Percentiles rank a stretch among this genome's conserved stretches.
phyloP scores from a whole-genome alignment of 1,284 basidiomycete genomes.

The Omphalotus olearius region DNA sequence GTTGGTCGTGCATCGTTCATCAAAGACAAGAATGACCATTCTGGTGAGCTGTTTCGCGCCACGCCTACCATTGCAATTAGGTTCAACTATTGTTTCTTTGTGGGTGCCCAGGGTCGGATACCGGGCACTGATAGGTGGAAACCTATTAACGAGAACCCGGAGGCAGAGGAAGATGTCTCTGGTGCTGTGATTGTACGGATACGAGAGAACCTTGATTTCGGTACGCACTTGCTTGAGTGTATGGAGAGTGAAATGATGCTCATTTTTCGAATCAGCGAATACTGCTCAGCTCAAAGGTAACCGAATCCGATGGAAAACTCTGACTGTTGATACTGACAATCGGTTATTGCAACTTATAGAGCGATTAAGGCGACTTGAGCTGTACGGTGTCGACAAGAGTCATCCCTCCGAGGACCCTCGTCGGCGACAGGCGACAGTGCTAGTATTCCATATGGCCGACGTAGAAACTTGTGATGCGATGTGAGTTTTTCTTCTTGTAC shows the following conservation, averaged over 20 bases:
- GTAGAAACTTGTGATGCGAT: constrained; percentile 84
- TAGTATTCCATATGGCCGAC: constrained; percentile 89
- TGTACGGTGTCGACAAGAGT: constrained; percentile 71
- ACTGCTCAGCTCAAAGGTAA: constrained; percentile 83
- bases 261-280: constrained; percentile 43
- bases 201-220: constrained; percentile 80
- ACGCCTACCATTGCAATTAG: background rate
- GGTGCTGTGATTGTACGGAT: constrained; percentile 82
- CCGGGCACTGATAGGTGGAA: constrained; percentile 84
- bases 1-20: constrained; percentile 84
- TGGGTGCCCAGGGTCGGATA: constrained; percentile 55
- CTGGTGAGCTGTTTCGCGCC: constrained; percentile 28
- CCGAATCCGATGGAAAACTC: constrained; percentile 2
- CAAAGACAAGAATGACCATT: constrained; percentile 55
- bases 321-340: no score
- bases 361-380: constrained; percentile 74
- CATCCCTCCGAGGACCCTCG: constrained; percentile 87
- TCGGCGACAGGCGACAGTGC: constrained; percentile 66
- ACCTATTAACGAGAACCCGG: constrained; percentile 74
- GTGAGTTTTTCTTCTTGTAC: constrained; percentile 31
- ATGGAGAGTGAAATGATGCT: background rate
- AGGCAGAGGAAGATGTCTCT: constrained; percentile 70
- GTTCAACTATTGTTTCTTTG: background rate
- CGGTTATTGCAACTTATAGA: constrained; percentile 37
- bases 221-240: constrained; percentile 30